Percentiles rank a stretch among this genome's conserved stretches.
Evolutionary conservation across 306 rosid genomes (phyloP).

Genomic region (Datisca glomerata): DNA sequence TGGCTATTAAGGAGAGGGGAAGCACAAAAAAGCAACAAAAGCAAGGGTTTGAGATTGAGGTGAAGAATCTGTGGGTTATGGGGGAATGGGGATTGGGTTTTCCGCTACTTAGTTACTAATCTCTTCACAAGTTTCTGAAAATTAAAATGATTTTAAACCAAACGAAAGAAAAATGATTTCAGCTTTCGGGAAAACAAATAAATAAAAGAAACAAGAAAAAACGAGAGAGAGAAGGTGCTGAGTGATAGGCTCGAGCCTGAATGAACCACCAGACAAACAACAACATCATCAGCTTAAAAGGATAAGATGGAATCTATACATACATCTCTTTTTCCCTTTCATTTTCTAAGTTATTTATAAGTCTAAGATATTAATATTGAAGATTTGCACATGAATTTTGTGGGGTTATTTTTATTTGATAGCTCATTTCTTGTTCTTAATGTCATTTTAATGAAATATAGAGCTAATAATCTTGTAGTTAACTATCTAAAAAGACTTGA

Average conservation of each 20-base stretch:
- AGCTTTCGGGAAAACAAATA: not conserved
- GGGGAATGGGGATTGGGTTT: not conserved
- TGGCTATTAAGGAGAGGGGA: not conserved
- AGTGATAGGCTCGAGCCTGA: constrained; percentile 1
- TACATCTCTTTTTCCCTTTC: too few relatives aligned
- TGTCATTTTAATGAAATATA: too few relatives aligned
- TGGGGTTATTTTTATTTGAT: too few relatives aligned
- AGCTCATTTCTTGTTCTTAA: too few relatives aligned
- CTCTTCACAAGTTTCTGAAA: not conserved
- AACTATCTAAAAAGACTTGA: too few relatives aligned
- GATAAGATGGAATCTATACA: constrained; percentile 2
- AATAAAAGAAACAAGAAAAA: not conserved
- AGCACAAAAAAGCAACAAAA: not conserved
- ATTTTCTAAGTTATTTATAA: too few relatives aligned
- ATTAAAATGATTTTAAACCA: not conserved
- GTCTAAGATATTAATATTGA: too few relatives aligned
- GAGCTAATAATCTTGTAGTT: too few relatives aligned
- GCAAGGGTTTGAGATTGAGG: not conserved
- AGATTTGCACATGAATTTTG: too few relatives aligned
- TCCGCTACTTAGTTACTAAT: not conserved
- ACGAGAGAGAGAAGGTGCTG: not conserved
- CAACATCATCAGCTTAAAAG: not conserved
- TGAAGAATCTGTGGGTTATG: not conserved
- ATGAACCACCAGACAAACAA: not conserved
- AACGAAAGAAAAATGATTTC: not conserved